Base-by-base conservation (phyloP, 495 filamentous ascomycete species). In the Talaromyces ruber region DNA sequence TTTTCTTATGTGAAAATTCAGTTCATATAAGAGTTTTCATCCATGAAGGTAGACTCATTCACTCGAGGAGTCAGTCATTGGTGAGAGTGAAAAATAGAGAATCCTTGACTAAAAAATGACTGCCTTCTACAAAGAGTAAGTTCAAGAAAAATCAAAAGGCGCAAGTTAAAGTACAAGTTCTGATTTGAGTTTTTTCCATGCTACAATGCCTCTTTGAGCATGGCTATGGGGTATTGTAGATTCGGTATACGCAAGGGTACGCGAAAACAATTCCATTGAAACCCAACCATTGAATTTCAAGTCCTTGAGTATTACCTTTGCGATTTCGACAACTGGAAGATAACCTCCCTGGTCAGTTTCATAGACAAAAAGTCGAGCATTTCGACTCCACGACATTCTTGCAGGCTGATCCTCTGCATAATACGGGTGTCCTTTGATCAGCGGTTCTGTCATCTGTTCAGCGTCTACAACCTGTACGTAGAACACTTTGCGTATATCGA, bases 381-480 rank as follows among this genome's bases (percentile, higher is more conserved):
- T 93, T 11, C 90, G 78, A 25, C 85, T 88, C 91, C 91, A 95
- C 68, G 81, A 88, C 91, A 93, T 93, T 21, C 88, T 75, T 3
- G 79, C 70, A 55, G 84, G 84, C 71, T 92, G 88, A 7, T 76
- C 82, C 0, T 78, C 64, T 7, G 85, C 75, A 69, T 88, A 81
- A 71, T 85, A 92, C 14, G 79, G 74, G 67, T 93, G 90, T 7
- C 76, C 80, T 34, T 79, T 74, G 4, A 84, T 72, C 4, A 93
- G 73, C 6, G 88, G 88, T 21, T 76, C 66, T 2, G 63, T 60
- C 2, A 92, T 76, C 25, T 82, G 76, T 70, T 90, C 88, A 14
- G 85, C 91, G 64, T 95, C 89, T 9, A 89, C 88, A 32, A 93
- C 79, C 74, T 95, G 90, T 6, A 93, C 80, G 64, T 88, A 91